Evolutionary conservation across 257 asterid genomes (phyloP), one percentile per base, ranked within the genome.

Genomic region (Nicotiana knightiana): DNA sequence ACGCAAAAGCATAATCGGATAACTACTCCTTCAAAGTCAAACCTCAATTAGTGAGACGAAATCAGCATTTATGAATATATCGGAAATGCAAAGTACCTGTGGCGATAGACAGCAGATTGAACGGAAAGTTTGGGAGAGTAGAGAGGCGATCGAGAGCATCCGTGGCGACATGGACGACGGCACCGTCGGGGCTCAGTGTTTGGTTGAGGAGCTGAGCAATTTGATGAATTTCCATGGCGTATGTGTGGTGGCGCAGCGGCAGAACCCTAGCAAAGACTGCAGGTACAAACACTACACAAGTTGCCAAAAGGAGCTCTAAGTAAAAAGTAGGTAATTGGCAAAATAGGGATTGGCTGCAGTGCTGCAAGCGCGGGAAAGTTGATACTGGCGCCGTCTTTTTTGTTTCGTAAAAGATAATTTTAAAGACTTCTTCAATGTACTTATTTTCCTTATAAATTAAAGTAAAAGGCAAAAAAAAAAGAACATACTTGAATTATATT

Each of bases 141-240:
- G 88, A 88, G 67, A 86, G 84, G 33, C 71, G 67, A 17, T 76
- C 81, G 63, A 88, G 90, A 53, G 86, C 78, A 54, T 86, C 86
- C 13, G 89, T 65, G 84, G 88, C 85, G 24, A 77, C 6, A 21
- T 54, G 67, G 81, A 84, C 82, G n/a, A 51, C 13, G 32, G 55
- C 63, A 55, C 78, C 84, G 28, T 88, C 82, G 16, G 83, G 84
- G 54, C 85, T 82, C 26, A 88, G 84, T 18, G 90, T 88, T 57
- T 82, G 85, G 65, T 43, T 35, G 85, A 88, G 87, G 68, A 84
- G 82, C 67, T 67, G 78, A 58, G 81, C 67, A 57, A 84, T 79
- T 62, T 76, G 67, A 33, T 62, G 81, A 63, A 84, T 62, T 68
- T 86, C 90, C 87, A 86, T 84, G 26, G 54, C 62, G 62, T 59